These are phyloP conservation scores for Eucalyptus camaldulensis DNA, from an alignment of 345 rosid genomes.

Conservation along the genomic window DNA sequence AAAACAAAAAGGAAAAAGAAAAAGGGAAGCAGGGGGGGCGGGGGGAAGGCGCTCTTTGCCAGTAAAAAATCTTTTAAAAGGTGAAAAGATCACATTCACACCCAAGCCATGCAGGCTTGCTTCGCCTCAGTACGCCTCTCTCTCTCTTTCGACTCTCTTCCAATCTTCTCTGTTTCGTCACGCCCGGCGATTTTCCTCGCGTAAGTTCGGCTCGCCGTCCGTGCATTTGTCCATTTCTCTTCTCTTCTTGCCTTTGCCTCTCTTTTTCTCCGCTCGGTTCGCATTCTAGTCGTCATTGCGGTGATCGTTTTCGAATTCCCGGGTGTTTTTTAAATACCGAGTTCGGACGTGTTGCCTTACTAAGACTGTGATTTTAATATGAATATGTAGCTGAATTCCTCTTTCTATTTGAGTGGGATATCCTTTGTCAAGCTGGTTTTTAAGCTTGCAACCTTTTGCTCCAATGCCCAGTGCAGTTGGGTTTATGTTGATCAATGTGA, in stretches of 20 bases:
- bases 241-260: no score
- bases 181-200: background rate
- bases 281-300: no score
- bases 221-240: background rate
- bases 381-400: background rate
- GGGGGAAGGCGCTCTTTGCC: background rate
- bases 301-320: background rate
- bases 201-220: background rate
- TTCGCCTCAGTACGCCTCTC: background rate
- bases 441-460: background rate
- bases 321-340: background rate
- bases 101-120: background rate
- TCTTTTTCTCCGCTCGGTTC: no score
- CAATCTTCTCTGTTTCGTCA: background rate
- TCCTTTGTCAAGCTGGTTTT: background rate
- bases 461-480: background rate
- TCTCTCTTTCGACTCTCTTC: background rate
- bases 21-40: background rate
- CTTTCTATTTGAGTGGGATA: background rate
- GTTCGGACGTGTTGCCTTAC: background rate
- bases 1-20: background rate
- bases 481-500: background rate
- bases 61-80: background rate
- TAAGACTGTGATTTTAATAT: background rate
- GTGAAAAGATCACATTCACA: rapidly evolving